phyloP scores from a whole-genome alignment of 1,284 basidiomycete species.

The Melampsora larici-populina region DNA sequence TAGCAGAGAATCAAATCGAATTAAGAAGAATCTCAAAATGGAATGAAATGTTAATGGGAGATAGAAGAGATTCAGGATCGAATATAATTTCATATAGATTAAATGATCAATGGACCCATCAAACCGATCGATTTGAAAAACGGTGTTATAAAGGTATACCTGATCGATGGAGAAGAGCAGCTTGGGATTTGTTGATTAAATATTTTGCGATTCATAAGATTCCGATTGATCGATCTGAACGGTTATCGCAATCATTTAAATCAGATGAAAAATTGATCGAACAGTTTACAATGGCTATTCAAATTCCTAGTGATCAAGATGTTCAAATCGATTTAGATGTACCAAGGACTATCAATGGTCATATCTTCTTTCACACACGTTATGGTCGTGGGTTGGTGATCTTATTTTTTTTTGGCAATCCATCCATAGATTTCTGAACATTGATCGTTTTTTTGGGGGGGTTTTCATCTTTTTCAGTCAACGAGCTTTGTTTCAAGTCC shows the following conservation, averaged over 20 bases:
- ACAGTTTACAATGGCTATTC: constrained; percentile 57
- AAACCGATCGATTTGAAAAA: constrained; percentile 57
- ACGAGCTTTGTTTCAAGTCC: constrained; percentile 86
- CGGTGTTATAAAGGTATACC: constrained; percentile 93
- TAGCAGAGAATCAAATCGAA: constrained; percentile 60
- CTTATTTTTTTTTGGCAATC: constrained; percentile 3
- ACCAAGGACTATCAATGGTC: constrained; percentile 90
- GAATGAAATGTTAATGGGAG: constrained; percentile 69
- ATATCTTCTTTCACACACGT: constrained; percentile 88
- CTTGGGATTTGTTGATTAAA: constrained; percentile 72
- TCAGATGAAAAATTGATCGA: constrained; percentile 52
- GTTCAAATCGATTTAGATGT: constrained; percentile 98
- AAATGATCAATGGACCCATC: constrained; percentile 61
- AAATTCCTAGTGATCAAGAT: constrained; percentile 58
- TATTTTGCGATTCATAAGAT: constrained; percentile 45
- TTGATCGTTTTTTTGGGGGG: too few relatives aligned
- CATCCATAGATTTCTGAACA: too few relatives aligned
- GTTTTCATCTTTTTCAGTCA: constrained; percentile 61
- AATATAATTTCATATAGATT: constrained; percentile 74
- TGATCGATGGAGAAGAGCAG: constrained; percentile 88
- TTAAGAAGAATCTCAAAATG: constrained; percentile 73
- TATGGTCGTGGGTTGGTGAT: constrained; percentile 78
- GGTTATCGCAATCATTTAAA: constrained; percentile 8
- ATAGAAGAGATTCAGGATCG: constrained; percentile 63
- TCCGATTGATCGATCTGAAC: constrained; percentile 5